Evolutionary conservation across 1,284 basidiomycete species (phyloP), one percentile per base, ranked within the genome.

Genomic region (Pseudozyma sp.): DNA sequence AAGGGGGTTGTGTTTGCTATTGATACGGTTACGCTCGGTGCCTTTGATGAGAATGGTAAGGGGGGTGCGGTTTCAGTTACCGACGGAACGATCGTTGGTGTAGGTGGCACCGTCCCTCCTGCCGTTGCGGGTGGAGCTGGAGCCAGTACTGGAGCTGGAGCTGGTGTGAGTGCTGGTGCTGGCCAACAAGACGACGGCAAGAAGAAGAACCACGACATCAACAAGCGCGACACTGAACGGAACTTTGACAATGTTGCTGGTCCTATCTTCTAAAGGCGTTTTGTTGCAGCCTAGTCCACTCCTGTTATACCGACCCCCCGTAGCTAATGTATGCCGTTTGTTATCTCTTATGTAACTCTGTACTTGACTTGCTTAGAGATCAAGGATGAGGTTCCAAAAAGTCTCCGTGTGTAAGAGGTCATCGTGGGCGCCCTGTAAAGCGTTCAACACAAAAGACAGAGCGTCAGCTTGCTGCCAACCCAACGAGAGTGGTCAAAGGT

Each of bases 351-450:
- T n/a, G n/a, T n/a, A n/a, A n/a, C n/a, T n/a, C n/a, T n/a, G n/a
- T n/a, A n/a, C n/a, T n/a, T n/a, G n/a, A n/a, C n/a, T n/a, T n/a
- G n/a, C 31, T 48, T 34, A 71, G 2, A 62, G 43, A 0, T 44
- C 21, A 31, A 63, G 64, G 14, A 72, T 35, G 25, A 67, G 59
- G 40, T 67, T 36, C 63, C 63, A 72, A 52, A 72, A 72, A 3
- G 57, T 67, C 45, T 67, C 55, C 16, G 64, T 60, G 53, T 67
- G 70, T 21, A 62, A 43, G 13, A 72, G 59, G 42, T 60, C 64
- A 25, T 72, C 70, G 53, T 72, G 70, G 14, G 56, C 70, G 42
- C 64, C 63, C 67, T 70, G 49, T 50, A 5, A 36, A 40, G 19
- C 36, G 14, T 8, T 31, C 40, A n/a, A n/a, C 5, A 45, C 13